Percentiles rank a stretch among this genome's conserved stretches.
Conservation (phyloP, 2,329 filamentous ascomycete genomes). For the Aspergillus sp. region DNA sequence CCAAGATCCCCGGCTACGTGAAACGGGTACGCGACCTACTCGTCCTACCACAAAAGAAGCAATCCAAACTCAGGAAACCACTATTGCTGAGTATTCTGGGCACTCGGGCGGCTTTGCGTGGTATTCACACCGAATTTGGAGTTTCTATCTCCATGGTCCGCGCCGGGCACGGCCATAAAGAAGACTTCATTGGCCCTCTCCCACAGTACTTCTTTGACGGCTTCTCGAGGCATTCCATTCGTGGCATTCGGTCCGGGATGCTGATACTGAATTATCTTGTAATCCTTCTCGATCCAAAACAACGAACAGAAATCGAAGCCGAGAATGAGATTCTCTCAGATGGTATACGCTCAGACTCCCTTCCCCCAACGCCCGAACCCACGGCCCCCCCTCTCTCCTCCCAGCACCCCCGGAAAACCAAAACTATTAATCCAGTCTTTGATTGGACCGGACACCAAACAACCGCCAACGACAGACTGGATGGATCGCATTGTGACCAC, state of each 20-base stretch:
- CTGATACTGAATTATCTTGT: conserved; percentile 17
- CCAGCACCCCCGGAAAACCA: conserved; percentile 8
- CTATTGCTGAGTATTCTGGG: conserved; percentile 15
- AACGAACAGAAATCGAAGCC: conserved; percentile 10
- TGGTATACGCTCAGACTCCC: too few species aligned
- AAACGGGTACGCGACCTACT: conserved; percentile 14
- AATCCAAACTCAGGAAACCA: not conserved
- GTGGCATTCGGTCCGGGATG: conserved; percentile 14
- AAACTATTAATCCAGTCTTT: conserved; percentile 12
- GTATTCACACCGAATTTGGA: conserved; percentile 20
- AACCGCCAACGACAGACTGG: conserved; percentile 17
- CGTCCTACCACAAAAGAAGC: conserved; percentile 1
- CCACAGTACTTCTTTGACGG: conserved; percentile 17
- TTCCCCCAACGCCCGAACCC: not conserved
- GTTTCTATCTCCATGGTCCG: conserved; percentile 17
- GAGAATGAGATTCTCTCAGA: conserved; percentile 7
- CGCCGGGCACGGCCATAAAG: conserved; percentile 6
- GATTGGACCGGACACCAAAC: conserved; percentile 10
- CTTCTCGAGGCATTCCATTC: conserved; percentile 13
- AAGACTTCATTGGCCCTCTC: conserved; percentile 17
- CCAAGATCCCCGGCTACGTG: conserved; percentile 23
- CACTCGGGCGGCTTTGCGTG: conserved; percentile 16
- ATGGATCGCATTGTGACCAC: conserved; percentile 20
- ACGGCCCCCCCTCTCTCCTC: conserved; percentile 9
- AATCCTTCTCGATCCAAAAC: conserved; percentile 13